Evolutionary conservation across 352 stramenopile genomes (phyloP), one percentile per base, ranked within the genome.

Genomic region (Lagenidium sp.): DNA sequence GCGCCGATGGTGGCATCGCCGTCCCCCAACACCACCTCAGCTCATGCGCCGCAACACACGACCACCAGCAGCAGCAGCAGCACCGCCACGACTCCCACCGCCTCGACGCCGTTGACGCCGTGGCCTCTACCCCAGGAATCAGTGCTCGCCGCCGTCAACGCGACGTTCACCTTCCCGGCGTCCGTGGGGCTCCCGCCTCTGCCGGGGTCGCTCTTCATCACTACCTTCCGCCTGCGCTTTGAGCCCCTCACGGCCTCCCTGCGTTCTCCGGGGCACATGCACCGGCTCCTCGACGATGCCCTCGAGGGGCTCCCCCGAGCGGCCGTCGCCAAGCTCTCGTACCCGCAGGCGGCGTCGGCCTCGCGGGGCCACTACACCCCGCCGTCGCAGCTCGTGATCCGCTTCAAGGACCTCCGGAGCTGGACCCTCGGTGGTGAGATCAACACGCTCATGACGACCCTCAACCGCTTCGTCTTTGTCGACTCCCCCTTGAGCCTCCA

Each of bases 401-500:
- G 88, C 55, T 91, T 90, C 42, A 88, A 88, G 38, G 76, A 89
- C 44, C 53, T 88, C 23, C 63, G 74, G 0, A 63, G 66, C 11
- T 93, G 81, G 81, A 77, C 59, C 20, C 48, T 93, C 4, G 45
- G 49, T n/a, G 81, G 81, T 18, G 72, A 91, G 31, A 58, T 88
- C 11, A 53, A 44, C 0, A 48, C 68, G 43, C 58, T 93, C 40
- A 72, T 93, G 63, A 61, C 65, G 26, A 73, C 60, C 25, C 62
- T 93, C 36, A 86, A 85, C 28, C 70, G 78, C 11, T 63, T 80
- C 45, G 75, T 75, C 5, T 89, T 83, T 39, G 54, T 85, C 22
- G 73, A 87, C 35, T 86, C 81, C 2, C 65, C 77, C 0, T 25
- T 89, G 46, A 78, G 52, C 41, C 47, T 89, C 10, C 89, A 87